Percentiles rank a stretch among this genome's conserved stretches.
Conservation (phyloP, 352 stramenopile species). For the Pythium aphanidermatum region DNA sequence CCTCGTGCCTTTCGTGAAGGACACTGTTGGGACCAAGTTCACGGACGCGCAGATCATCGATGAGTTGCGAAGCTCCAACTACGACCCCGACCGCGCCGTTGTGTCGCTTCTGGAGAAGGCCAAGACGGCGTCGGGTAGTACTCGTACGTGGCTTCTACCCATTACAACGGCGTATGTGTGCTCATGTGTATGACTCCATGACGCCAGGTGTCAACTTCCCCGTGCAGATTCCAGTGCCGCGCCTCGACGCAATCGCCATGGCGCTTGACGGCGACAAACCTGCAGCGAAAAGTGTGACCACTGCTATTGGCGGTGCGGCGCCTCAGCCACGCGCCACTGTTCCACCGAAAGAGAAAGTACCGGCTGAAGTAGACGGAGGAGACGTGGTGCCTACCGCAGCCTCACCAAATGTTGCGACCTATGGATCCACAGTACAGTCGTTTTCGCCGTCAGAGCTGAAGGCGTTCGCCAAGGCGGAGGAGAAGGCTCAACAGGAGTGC, state of each 20-base stretch:
- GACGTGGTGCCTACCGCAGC: neutral
- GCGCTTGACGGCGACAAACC: slow-evolving; percentile 35
- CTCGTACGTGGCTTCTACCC: slow-evolving; percentile 8
- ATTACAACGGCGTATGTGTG: neutral
- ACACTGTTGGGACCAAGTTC: slow-evolving; percentile 45
- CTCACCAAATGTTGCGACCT: slow-evolving; percentile 8
- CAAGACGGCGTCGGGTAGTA: slow-evolving; percentile 32
- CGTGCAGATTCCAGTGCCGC: slow-evolving; percentile 58
- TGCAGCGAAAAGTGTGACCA: slow-evolving; percentile 36
- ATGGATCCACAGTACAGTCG: slow-evolving; percentile 21
- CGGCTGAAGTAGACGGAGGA: neutral
- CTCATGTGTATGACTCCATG: neutral
- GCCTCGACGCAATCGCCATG: slow-evolving; percentile 50
- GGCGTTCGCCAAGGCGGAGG: slow-evolving; percentile 60
- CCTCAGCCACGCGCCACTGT: slow-evolving; percentile 1
- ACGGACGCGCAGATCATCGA: slow-evolving; percentile 54
- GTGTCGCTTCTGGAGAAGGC: slow-evolving; percentile 66
- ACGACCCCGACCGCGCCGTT: slow-evolving; percentile 72
- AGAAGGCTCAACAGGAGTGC: slow-evolving; percentile 59
- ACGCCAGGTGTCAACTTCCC: slow-evolving; percentile 36
- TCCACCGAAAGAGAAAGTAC: slow-evolving; percentile 3
- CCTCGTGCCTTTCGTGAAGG: slow-evolving; percentile 53
- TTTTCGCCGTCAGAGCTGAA: slow-evolving; percentile 47
- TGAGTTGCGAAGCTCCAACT: slow-evolving; percentile 64
- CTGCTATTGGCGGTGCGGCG: slow-evolving; percentile 32